Evolutionary conservation across 2,329 filamentous ascomycete genomes (phyloP).

Genomic region (Aspergillus pseudotamarii): DNA sequence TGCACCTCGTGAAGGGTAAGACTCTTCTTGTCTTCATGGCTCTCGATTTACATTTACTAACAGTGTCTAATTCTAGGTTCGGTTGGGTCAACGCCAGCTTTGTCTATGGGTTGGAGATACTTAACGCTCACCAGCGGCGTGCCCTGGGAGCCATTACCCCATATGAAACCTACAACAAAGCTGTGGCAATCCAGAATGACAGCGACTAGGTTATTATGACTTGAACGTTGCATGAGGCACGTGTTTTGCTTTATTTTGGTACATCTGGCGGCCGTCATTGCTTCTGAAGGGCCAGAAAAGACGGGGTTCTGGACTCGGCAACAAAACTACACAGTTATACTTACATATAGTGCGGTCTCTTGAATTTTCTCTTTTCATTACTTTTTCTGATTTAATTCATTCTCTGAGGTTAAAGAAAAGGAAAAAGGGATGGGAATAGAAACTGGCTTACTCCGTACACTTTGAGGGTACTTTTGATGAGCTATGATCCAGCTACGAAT

Average conservation of each 20-base stretch:
- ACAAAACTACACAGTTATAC: neutral
- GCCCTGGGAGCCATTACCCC: constrained; percentile 85
- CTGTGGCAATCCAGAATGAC: constrained; percentile 46
- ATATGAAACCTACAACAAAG: constrained; percentile 79
- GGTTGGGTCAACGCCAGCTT: constrained; percentile 99
- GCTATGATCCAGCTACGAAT: neutral
- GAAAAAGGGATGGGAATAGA: neutral
- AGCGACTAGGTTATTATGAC: neutral
- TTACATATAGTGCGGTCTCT: neutral
- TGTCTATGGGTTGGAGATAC: constrained; percentile 85
- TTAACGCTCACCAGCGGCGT: constrained; percentile 85
- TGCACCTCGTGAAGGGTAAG: constrained; percentile 92
- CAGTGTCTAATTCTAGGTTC: constrained; percentile 62
- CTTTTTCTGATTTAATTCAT: neutral
- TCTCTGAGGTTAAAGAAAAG: neutral
- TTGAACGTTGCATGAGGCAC: neutral
- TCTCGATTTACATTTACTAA: constrained; percentile 9
- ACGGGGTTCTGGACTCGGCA: neutral
- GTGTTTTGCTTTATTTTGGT: neutral
- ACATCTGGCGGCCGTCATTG: neutral
- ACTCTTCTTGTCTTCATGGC: constrained; percentile 26
- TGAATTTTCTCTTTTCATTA: neutral
- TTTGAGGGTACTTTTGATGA: neutral
- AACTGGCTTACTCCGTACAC: neutral
- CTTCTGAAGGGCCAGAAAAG: neutral